Base-by-base conservation (phyloP, 2,329 filamentous ascomycete species). In the Erysiphe pulchra region DNA sequence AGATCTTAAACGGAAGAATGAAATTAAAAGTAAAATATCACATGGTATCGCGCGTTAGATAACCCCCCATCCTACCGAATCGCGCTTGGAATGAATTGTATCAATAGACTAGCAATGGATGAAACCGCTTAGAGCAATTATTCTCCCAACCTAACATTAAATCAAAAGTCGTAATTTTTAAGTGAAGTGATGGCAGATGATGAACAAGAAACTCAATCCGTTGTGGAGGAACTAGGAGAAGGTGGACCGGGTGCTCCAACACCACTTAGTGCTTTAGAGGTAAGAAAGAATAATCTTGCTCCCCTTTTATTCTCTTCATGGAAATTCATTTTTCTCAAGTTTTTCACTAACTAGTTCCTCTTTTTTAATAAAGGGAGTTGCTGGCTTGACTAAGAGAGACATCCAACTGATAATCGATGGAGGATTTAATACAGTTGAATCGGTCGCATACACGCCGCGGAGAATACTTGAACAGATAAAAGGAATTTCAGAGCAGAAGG, bases 401-500 rank as follows among this genome's bases (percentile, higher is more conserved):
- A 92, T 95, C 54, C 90, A 94, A 59, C 68, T 94, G 36, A 75
- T 98, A 18, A 68, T 92, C 16, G 87, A 95, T 56, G 86, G 82
- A 36, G 90, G 90, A 5, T 95, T 77, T 61, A 84, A 95, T 60
- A 98, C 90, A 0, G 85, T 98, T 34, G 90, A 98, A 62, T 79
- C 86, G 2, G 80, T 98, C 49, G 90, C 90, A 44, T 98, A 98
- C 59, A 95, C 75, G 2, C 74, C 90, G 59, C 80, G 72, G 45
- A 75, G 87, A 56, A 67, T 79, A 47, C 65, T 98, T 16, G 87
- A 98, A 61, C 84, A 92, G 60, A 87, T 98, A 62, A 98, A 95
- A 61, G 90, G 90, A 47, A 93, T 98, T 32, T 98, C 90, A 1
- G 87, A 95, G 63, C 81, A 92, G 57, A 98, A 98, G 60, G 90